phyloP scores from a whole-genome alignment of 495 filamentous ascomycete genomes.

The Neurospora terricola region DNA sequence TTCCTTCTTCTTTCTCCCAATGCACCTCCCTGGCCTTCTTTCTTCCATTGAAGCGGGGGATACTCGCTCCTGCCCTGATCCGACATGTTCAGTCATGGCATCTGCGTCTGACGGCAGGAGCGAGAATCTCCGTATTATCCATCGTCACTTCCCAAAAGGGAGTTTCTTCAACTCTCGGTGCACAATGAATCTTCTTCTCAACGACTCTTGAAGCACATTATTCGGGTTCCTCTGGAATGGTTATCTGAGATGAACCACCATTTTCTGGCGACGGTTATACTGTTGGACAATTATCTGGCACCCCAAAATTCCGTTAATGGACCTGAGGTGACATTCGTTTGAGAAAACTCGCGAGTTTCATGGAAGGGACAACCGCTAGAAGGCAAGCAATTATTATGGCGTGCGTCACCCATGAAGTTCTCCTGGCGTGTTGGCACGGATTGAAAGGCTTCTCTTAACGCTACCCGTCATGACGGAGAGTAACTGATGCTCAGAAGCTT shows the following conservation, averaged over 20 bases:
- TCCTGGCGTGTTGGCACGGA: neutral
- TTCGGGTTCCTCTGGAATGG: neutral
- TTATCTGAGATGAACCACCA: neutral
- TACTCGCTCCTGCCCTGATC: neutral
- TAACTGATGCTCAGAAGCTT: neutral
- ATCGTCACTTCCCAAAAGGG: neutral
- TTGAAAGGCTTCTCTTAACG: neutral
- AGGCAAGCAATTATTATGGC: too few species aligned
- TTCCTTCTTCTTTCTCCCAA: neutral
- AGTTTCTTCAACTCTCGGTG: neutral
- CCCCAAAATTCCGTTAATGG: neutral
- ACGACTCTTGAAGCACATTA: neutral
- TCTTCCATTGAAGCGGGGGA: neutral
- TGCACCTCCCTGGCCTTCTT: neutral
- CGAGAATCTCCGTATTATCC: neutral
- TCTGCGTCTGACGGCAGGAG: neutral
- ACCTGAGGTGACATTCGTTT: neutral
- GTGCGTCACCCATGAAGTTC: neutral
- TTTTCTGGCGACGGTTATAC: neutral
- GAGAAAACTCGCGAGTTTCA: neutral
- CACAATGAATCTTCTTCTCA: neutral
- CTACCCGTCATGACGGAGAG: neutral
- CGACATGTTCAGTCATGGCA: neutral
- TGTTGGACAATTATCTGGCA: neutral
- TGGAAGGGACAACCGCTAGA: neutral